Base-by-base conservation (phyloP, 225 moss, liverwort and hornwort species). In the Bryum argenteum region DNA sequence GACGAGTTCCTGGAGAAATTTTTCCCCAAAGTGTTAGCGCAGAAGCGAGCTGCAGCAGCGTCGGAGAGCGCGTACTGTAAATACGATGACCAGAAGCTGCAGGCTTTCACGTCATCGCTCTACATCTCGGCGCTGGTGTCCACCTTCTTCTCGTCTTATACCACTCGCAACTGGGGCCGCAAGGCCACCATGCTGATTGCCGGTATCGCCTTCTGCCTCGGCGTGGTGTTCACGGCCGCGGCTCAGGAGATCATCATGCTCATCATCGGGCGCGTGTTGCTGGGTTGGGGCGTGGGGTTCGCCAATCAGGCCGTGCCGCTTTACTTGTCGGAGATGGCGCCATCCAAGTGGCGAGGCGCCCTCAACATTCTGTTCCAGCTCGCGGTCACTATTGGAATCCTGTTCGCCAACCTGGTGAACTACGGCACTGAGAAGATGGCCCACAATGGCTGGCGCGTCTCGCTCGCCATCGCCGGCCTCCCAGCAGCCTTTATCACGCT, bases 271-370 rank as follows among this genome's bases (percentile, higher is more conserved):
- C 80, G 88, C 10, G 57, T 88, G 50, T 2, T 50, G 14, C 52
- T 88, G 40, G 88, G 88, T 6, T 77, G 80, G 73, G 88, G 88
- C 5, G 85, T 88, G 12, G 88, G 88, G 1, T 88, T 88, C n/a
- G 88, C 88, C 0, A 88, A 88, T 56, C 88, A 88, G 43, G 85
- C 88, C 26, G 88, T 88, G 22, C 88, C 88, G 22, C 67, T 88
- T 3, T 85, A 88, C 68, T 58, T 88, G 8, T 88, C 88, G 2
- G 88, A 88, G 76, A 88, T 88, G 88, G 88, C 88, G 24, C 88
- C 88, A 2, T 74, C 88, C n/a, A 80, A 83, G 23, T 85, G 85
- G 85, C 77, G 88, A 2, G 88, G 88, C 4, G 82, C 82, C 4
- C 85, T 88, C 33, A 88, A 88, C 67, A 88, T 88, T 8, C 80